phyloP scores from a whole-genome alignment of 768 basidiomycete genomes.

The Tricholoma saponaceum region DNA sequence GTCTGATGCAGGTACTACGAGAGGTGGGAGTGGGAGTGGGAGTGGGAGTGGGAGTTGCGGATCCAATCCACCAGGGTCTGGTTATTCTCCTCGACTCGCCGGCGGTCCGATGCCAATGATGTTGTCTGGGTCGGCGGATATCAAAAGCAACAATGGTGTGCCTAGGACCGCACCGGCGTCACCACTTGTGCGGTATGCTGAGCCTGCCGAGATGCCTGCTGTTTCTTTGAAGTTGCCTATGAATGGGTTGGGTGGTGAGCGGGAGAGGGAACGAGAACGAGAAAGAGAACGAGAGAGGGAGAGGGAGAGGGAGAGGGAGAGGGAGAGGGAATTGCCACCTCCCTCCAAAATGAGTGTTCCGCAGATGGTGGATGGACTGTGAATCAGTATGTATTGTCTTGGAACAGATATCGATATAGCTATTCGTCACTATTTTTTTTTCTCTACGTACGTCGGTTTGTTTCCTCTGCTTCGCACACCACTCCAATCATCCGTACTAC shows the following conservation, averaged over 20 bases:
- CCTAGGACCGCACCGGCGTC: no score
- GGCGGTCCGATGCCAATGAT: no score
- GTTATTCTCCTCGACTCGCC: no score
- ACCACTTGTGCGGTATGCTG: not conserved
- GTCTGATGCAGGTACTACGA: no score
- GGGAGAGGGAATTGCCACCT: constrained; percentile 26
- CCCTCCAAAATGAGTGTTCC: constrained; percentile 41
- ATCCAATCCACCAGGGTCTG: no score
- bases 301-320: constrained; percentile 22
- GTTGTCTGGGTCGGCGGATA: no score
- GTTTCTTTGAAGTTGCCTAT: constrained; percentile 9
- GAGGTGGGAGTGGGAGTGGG: not conserved
- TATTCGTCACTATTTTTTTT: not conserved
- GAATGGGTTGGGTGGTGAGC: constrained; percentile 24
- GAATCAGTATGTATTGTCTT: not conserved
- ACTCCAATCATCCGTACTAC: no score
- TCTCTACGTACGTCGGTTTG: not conserved
- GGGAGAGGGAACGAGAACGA: constrained; percentile 14
- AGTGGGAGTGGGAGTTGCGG: not conserved
- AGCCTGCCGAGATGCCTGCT: not conserved
- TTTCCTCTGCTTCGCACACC: no score
- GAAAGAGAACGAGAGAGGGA: constrained; percentile 10
- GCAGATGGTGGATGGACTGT: constrained; percentile 38
- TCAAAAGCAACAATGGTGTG: no score
- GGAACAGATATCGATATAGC: no score